These are phyloP conservation scores for Globisporangium carolinianum DNA, from an alignment of 352 stramenopile genomes.

Conservation along the genomic window DNA sequence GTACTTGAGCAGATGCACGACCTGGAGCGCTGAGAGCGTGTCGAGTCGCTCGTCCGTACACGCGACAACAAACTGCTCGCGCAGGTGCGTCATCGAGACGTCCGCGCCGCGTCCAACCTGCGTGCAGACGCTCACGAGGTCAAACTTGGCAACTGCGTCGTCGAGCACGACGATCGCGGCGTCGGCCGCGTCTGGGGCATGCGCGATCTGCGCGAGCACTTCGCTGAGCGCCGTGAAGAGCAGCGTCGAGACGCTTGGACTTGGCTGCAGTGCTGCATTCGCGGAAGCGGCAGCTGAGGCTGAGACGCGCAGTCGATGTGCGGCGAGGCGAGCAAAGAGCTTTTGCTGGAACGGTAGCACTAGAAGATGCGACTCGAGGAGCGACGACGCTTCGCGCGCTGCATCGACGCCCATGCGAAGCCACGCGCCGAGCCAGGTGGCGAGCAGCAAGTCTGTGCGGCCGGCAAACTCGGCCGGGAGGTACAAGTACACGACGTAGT, in stretches of 20 bases:
- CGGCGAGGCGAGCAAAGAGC: constrained; percentile 29
- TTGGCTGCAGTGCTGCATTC: too few species aligned
- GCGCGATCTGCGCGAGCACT: constrained; percentile 8
- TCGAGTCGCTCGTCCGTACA: constrained; percentile 8
- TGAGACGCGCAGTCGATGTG: constrained; percentile 1
- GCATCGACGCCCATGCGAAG: constrained; percentile 26
- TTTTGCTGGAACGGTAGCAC: constrained; percentile 46
- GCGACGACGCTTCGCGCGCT: constrained; percentile 1
- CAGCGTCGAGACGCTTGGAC: constrained; percentile 18
- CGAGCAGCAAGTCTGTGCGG: constrained; percentile 18
- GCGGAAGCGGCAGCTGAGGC: neutral
- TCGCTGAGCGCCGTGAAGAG: constrained; percentile 21
- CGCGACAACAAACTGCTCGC: constrained; percentile 16
- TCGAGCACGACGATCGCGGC: constrained; percentile 29
- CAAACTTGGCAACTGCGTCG: constrained; percentile 27
- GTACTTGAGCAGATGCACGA: constrained; percentile 31
- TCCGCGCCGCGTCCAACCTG: neutral
- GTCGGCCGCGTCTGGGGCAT: constrained; percentile 7
- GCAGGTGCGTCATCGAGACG: constrained; percentile 13
- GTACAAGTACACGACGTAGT: constrained; percentile 44
- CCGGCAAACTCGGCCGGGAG: constrained; percentile 48
- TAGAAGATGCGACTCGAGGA: constrained; percentile 12
- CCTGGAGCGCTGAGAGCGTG: constrained; percentile 16
- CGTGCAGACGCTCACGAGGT: constrained; percentile 29
- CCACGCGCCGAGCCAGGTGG: constrained; percentile 44